phyloP scores from a whole-genome alignment of 768 basidiomycete species.

The Clathrus columnatus region DNA sequence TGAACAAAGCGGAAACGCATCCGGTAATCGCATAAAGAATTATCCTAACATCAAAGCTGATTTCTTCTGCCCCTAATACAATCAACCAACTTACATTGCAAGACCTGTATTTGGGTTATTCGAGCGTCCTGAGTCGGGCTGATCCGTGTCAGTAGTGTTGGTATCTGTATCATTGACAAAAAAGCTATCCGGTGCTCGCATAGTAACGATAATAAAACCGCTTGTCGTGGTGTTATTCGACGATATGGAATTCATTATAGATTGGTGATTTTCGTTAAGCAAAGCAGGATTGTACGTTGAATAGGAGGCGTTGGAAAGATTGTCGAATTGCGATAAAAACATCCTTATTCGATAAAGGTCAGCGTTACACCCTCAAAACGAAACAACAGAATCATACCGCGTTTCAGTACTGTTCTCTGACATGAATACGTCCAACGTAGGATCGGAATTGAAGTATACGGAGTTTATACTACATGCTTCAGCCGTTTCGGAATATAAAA shows the following conservation, averaged over 20 bases:
- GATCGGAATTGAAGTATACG: conserved; percentile 64
- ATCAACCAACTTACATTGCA: conserved; percentile 53
- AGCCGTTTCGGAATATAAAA: conserved; percentile 70
- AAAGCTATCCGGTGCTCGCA: conserved; percentile 32
- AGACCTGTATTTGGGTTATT: conserved; percentile 41
- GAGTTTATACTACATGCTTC: conserved; percentile 67
- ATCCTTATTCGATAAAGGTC: conserved; percentile 23
- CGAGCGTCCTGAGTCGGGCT: not conserved
- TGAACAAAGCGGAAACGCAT: conserved; percentile 78
- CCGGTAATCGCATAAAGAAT: conserved; percentile 84
- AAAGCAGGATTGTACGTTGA: conserved; percentile 50
- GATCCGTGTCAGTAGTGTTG: conserved; percentile 14
- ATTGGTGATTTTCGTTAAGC: conserved; percentile 43
- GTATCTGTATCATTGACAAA: conserved; percentile 46
- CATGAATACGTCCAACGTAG: conserved; percentile 69
- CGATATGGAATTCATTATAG: conserved; percentile 37
- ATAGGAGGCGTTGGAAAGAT: conserved; percentile 42
- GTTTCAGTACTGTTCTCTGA: conserved; percentile 56
- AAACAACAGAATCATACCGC: conserved; percentile 24
- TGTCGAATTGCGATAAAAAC: conserved; percentile 47
- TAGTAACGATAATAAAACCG: conserved; percentile 63
- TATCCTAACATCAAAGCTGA: conserved; percentile 64
- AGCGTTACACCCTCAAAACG: not conserved
- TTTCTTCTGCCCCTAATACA: too few relatives aligned
- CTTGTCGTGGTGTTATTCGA: conserved; percentile 35